Base-by-base conservation (phyloP, 305 asterid species). In the Andrographis paniculata region DNA sequence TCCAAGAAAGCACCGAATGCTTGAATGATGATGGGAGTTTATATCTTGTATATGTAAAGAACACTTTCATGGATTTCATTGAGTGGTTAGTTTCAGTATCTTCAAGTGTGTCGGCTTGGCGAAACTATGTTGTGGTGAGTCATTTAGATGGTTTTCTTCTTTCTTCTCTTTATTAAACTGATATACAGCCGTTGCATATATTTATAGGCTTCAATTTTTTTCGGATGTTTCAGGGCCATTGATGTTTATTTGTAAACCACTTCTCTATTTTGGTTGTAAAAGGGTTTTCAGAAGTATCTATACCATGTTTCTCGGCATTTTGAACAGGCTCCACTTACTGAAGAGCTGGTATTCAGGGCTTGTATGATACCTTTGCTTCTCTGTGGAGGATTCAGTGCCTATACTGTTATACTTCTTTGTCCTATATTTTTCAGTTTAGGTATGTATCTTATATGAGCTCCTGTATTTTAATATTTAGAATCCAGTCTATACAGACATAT, bases 341-440 rank as follows among this genome's bases (percentile, higher is more conserved):
- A 91, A 67, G 99, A 91, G 69, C 67, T 91, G 81, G 94, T 91
- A 27, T 91, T 91, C 69, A 82, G 99, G 71, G 94, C 99, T 47
- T 91, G 93, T 65, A 91, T 91, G 96, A 70, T 83, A 53, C 85
- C 99, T 45, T 73, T 91, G 77, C 92, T 86, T 50, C 70, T 83
- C 20, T 91, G 95, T 63, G 96, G 87, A 60, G 95, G 96, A 61
- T 80, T 83, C 60, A 68, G 66, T 52, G 75, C 88, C 54, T 78
- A 71, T 23, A 45, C 63, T 6, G 92, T 77, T 38, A 61, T 86
- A 60, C 75, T 80, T 59, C 79, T 91, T 40, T 80, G 94, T 51
- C 99, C 99, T 14, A 52, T 83, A 50, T 84, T 75, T 72, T 86
- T 91, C 79, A 86, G 96, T 77, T 72, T 91, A 74, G 99, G 96